Evolutionary conservation across 2,329 filamentous ascomycete species (phyloP).

Genomic region (Cladosporium sp.): DNA sequence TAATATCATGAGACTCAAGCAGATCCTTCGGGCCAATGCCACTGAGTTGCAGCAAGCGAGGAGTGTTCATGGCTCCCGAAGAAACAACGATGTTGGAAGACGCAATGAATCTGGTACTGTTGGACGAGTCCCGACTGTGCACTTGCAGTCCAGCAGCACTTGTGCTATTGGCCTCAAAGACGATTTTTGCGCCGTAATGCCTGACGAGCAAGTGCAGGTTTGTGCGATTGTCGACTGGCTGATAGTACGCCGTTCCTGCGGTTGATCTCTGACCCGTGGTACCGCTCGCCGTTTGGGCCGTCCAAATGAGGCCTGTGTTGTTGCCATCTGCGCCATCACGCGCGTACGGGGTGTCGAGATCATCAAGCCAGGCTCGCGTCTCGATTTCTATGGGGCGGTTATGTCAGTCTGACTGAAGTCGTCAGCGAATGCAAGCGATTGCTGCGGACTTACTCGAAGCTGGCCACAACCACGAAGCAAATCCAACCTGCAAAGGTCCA

Average conservation of each 20-base stretch:
- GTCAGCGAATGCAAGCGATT: too few species aligned
- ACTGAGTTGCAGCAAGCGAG: conserved; percentile 57
- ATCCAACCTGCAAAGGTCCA: conserved; percentile 4
- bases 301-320: conserved; percentile 3
- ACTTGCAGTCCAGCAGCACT: neutral
- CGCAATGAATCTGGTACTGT: conserved; percentile 17
- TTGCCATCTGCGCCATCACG: conserved; percentile 1
- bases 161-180: neutral
- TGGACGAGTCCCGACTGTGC: neutral
- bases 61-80: conserved; percentile 55
- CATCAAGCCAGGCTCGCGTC: neutral
- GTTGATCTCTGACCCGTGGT: conserved; percentile 35
- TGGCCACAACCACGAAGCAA: conserved; percentile 9
- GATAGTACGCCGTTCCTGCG: conserved; percentile 8
- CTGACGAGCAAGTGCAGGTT: conserved; percentile 32
- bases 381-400: neutral
- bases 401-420: neutral
- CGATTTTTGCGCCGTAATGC: conserved; percentile 1
- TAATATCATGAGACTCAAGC: conserved; percentile 46
- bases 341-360: neutral
- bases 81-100: conserved; percentile 41
- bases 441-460: neutral
- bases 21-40: conserved; percentile 53
- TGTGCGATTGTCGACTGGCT: neutral
- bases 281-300: neutral